These are phyloP conservation scores for Celoporthe dispersa DNA, from an alignment of 2,329 filamentous ascomycete genomes.

Conservation along the genomic window DNA sequence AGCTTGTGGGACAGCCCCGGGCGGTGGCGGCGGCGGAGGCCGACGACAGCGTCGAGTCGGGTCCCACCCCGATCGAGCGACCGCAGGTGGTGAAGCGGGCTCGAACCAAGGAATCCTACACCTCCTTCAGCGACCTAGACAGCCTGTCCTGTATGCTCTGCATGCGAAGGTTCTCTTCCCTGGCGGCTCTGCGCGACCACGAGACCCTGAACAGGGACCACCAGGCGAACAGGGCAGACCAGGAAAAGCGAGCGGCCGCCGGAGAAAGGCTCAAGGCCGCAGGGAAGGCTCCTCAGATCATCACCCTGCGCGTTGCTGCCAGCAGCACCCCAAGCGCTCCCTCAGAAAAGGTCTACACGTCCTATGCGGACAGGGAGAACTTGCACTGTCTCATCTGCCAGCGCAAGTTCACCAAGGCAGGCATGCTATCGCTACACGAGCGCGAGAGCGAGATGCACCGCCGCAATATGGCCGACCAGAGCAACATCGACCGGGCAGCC, in stretches of 20 bases:
- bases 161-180: slow-evolving; percentile 59
- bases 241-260: slow-evolving; percentile 33
- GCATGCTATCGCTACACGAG: slow-evolving; percentile 49
- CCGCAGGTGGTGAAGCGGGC: slow-evolving; percentile 13
- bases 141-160: slow-evolving; percentile 59
- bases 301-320: slow-evolving; percentile 34
- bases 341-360: slow-evolving; percentile 49
- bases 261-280: slow-evolving; percentile 32
- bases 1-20: slow-evolving; percentile 46
- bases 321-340: slow-evolving; percentile 33
- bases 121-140: slow-evolving; percentile 64
- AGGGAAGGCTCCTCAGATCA: slow-evolving; percentile 33
- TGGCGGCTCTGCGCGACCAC: slow-evolving; percentile 61
- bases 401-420: slow-evolving; percentile 45
- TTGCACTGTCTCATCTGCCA: slow-evolving; percentile 47
- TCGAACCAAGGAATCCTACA: slow-evolving; percentile 42
- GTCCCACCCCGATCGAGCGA: slow-evolving; percentile 18
- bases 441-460: slow-evolving; percentile 49
- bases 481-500: slow-evolving; percentile 38
- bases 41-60: slow-evolving; percentile 31
- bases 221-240: slow-evolving; percentile 37
- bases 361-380: slow-evolving; percentile 59
- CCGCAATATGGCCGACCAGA: slow-evolving; percentile 37
- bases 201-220: slow-evolving; percentile 63
- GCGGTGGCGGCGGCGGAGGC: slow-evolving; percentile 19